Evolutionary conservation across 352 stramenopile species (phyloP), one percentile per base, ranked within the genome.

Genomic region (Bremia lactucae): DNA sequence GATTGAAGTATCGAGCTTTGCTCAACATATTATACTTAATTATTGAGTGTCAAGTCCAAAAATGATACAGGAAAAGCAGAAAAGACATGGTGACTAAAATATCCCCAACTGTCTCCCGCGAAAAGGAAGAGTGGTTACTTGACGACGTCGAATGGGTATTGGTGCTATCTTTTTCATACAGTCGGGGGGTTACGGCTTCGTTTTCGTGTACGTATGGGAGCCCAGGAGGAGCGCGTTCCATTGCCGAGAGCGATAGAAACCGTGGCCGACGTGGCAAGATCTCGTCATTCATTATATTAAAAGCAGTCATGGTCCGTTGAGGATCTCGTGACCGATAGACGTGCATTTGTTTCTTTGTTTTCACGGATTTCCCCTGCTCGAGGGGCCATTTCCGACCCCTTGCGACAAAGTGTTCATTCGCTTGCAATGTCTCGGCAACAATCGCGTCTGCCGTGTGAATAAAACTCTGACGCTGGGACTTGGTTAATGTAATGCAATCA

Each of bases 401-500:
- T 18, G 55, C 44, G 40, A 77, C 62, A 58, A 75, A 81, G 15
- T 43, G 46, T 21, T 76, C 72, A 48, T 77, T 65, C 4, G 62
- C 58, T 9, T 72, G 57, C 31, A 84, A 59, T 13, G 68, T 77
- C 42, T 77, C 72, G 25, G 65, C 66, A 29, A 84, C 58, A 46
- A 84, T 66, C 10, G 52, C 49, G 37, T 81, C 68, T 8, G 68
- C 64, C 43, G 68, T 52, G 47, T 75, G 56, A 14, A 53, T 62
- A 22, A 84, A 36, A 15, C 51, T 48, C 3, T 54, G 48, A 29
- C 80, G 56, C 25, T 78, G 52, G 6, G 36, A 47, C 16, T 36
- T 40, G 14, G 48, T 44, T 25, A 59, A 20, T 16, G 46, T 29
- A 10, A 61, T 37, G 24, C 46, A 24, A 6, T 61, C 52, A 14